Percentiles rank a stretch among this genome's conserved stretches.
Conservation (phyloP, 345 rosid species). For the Populus nigra region DNA sequence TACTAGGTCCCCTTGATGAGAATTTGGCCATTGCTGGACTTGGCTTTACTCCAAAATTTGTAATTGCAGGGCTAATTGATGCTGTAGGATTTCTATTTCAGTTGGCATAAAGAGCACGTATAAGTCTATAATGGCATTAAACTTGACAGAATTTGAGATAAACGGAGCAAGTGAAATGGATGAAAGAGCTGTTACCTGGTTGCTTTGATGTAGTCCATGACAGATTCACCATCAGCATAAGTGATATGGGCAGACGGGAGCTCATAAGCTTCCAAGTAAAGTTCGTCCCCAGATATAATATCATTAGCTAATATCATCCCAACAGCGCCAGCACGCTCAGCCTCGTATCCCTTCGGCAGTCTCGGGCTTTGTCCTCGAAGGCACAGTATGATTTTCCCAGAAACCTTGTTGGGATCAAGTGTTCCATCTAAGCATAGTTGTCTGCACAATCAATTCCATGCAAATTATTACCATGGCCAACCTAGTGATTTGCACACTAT, state of each 20-base stretch:
- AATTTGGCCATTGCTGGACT: conserved; percentile 19
- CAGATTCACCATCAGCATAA: conserved; percentile 26
- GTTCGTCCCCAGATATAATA: conserved; percentile 12
- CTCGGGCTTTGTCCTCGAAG: conserved; percentile 23
- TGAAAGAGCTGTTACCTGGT: conserved; percentile 28
- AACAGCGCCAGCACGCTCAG: conserved; percentile 36
- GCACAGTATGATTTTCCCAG: conserved; percentile 58
- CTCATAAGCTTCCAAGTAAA: conserved; percentile 27
- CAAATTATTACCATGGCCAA: too few species aligned
- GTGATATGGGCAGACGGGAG: conserved; percentile 45
- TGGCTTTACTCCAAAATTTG: conserved; percentile 1
- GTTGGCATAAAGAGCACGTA: not conserved
- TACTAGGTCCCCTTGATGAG: conserved; percentile 34
- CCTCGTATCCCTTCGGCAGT: conserved; percentile 26
- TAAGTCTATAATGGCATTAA: not conserved
- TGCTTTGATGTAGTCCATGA: conserved; percentile 37
- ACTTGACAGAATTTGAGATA: not conserved
- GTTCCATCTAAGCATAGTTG: conserved; percentile 2
- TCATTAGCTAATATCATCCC: conserved; percentile 51
- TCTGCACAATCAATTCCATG: too few species aligned
- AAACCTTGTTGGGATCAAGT: conserved; percentile 49
- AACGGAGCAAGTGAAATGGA: too few species aligned
- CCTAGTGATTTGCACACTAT: too few species aligned
- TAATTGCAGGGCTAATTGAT: not conserved
- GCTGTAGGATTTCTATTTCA: conserved; percentile 2